Conservation (phyloP, 305 asterid species). For the Rubia balearica region DNA sequence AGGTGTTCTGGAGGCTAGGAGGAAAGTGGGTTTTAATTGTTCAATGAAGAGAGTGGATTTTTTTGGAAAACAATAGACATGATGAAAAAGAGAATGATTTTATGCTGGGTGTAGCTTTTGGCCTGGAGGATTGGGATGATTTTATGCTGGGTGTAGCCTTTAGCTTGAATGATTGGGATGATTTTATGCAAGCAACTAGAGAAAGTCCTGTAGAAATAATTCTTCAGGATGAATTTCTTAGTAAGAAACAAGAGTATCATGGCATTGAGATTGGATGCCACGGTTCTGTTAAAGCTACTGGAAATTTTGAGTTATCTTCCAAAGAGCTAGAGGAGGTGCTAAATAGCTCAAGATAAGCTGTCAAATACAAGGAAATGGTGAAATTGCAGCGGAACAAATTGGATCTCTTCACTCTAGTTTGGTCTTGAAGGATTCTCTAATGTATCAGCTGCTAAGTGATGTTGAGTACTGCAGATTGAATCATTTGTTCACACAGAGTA, state of each 20-base stretch:
- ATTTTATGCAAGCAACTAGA: slow-evolving; percentile 49
- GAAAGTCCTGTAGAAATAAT: slow-evolving; percentile 26
- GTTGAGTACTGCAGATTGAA: no score
- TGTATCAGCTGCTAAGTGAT: no score
- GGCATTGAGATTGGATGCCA: slow-evolving; percentile 26
- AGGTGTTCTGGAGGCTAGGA: slow-evolving; percentile 51
- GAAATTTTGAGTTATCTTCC: slow-evolving; percentile 16
- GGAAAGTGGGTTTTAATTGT: slow-evolving; percentile 27
- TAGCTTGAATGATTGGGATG: slow-evolving; percentile 49
- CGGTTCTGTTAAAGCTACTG: slow-evolving; percentile 18
- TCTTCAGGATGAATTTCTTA: slow-evolving; percentile 29
- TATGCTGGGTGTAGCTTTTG: slow-evolving; percentile 69
- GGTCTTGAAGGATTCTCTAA: no score
- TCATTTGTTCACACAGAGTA: no score
- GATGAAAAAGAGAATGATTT: slow-evolving; percentile 32
- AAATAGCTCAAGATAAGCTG: slow-evolving; percentile 13
- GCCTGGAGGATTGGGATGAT: slow-evolving; percentile 24
- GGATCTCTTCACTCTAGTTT: no score
- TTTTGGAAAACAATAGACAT: slow-evolving; percentile 22
- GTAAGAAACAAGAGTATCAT: slow-evolving; percentile 17
- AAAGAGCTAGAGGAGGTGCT: slow-evolving; percentile 17
- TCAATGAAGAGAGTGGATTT: slow-evolving; percentile 19
- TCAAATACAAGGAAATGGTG: slow-evolving; percentile 7
- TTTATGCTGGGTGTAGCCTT: no score
- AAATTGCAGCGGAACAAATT: background rate